Evolutionary conservation across 2,329 filamentous ascomycete genomes (phyloP).

Genomic region (Alternaria postmessia): DNA sequence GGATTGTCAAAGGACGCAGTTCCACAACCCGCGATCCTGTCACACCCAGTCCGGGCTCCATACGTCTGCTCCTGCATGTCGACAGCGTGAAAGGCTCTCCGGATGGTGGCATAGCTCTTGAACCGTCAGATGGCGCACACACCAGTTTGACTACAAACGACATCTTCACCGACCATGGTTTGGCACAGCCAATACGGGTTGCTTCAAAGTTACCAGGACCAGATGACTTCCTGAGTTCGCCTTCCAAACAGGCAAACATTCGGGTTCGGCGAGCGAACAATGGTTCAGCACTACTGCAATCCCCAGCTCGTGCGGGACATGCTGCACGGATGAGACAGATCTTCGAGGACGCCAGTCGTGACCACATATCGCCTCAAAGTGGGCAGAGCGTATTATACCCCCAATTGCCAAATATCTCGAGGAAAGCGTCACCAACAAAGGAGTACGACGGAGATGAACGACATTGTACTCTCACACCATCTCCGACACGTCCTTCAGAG

Average conservation of each 20-base stretch:
- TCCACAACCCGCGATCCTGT: conserved; percentile 6
- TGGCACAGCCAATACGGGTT: not conserved
- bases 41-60: conserved; percentile 1
- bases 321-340: conserved; percentile 39
- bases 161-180: not conserved
- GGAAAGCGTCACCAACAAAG: conserved; percentile 15
- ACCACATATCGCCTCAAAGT: conserved; percentile 1
- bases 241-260: conserved; percentile 28
- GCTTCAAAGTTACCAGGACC: not conserved
- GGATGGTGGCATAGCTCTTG: conserved; percentile 10
- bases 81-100: conserved; percentile 5
- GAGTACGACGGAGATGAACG: not conserved
- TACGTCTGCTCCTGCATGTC: not conserved
- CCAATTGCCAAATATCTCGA: conserved; percentile 35
- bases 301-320: conserved; percentile 43
- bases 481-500: not conserved
- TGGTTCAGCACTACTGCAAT: conserved; percentile 29
- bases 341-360: conserved; percentile 31
- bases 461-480: not conserved
- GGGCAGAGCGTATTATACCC: conserved; percentile 24
- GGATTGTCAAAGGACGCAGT: conserved; percentile 1
- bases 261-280: conserved; percentile 33
- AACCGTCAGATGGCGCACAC: not conserved
- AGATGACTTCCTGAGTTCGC: not conserved
- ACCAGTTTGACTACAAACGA: not conserved